These are phyloP conservation scores for Hypomontagnella submonticulosa DNA, from an alignment of 495 filamentous ascomycete species.

Conservation along the genomic window DNA sequence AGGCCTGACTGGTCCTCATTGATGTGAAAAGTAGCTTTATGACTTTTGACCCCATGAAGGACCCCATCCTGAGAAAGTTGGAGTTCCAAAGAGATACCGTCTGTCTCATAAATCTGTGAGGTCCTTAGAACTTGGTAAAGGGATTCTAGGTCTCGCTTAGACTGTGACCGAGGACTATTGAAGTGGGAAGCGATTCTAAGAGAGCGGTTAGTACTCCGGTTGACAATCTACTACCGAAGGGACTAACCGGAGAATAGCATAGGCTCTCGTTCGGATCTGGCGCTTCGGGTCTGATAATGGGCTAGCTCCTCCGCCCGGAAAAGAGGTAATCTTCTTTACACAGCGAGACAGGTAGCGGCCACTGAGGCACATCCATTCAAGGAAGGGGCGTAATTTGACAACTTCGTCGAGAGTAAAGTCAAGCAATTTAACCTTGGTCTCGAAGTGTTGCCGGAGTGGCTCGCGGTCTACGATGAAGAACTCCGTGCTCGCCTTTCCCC, in stretches of 20 bases:
- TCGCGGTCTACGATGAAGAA: slow-evolving; percentile 56
- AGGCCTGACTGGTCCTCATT: slow-evolving; percentile 40
- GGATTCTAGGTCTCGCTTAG: slow-evolving; percentile 15
- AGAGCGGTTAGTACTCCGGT: neutral
- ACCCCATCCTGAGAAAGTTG: slow-evolving; percentile 42
- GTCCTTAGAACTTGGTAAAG: slow-evolving; percentile 49
- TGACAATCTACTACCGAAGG: neutral
- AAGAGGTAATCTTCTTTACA: slow-evolving; percentile 50
- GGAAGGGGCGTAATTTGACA: slow-evolving; percentile 46
- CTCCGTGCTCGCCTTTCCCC: slow-evolving; percentile 19
- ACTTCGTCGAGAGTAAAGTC: slow-evolving; percentile 55
- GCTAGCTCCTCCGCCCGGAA: slow-evolving; percentile 29
- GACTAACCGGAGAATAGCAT: slow-evolving; percentile 53
- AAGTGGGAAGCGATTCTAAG: slow-evolving; percentile 48
- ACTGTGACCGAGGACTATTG: slow-evolving; percentile 45
- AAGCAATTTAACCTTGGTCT: slow-evolving; percentile 45
- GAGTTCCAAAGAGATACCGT: slow-evolving; percentile 47
- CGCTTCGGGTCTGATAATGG: slow-evolving; percentile 39
- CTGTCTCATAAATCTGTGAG: slow-evolving; percentile 43
- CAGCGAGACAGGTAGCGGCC: slow-evolving; percentile 50
- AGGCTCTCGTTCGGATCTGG: slow-evolving; percentile 49
- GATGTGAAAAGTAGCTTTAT: slow-evolving; percentile 48
- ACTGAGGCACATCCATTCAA: slow-evolving; percentile 49
- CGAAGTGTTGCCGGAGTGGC: slow-evolving; percentile 45
- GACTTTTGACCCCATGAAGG: slow-evolving; percentile 23